Evolutionary conservation across 129 eudicot species (phyloP).

Genomic region (Artemisia annua): DNA sequence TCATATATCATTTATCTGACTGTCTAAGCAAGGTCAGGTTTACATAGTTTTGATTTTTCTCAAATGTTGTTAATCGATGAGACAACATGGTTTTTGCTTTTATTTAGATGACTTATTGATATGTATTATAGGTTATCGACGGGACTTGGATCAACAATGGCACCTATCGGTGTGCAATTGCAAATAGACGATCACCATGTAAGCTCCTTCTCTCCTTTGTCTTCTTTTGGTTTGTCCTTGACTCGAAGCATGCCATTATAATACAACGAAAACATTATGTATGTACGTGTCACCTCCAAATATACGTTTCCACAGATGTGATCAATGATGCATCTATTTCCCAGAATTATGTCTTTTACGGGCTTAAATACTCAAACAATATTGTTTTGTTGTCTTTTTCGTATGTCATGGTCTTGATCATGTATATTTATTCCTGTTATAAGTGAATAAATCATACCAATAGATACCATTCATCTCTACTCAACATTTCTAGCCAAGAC

Average conservation of each 20-base stretch:
- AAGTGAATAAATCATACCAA: background rate
- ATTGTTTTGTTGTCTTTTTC: too few relatives aligned
- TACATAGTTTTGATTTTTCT: background rate
- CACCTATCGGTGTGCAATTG: conserved; percentile 35
- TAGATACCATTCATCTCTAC: background rate
- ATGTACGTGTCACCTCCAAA: too few relatives aligned
- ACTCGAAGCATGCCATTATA: too few relatives aligned
- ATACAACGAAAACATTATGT: background rate
- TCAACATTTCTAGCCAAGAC: background rate
- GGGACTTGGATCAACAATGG: conserved; percentile 21
- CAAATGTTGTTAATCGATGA: background rate
- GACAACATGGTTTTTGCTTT: background rate
- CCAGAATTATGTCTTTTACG: too few relatives aligned
- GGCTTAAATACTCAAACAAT: too few relatives aligned
- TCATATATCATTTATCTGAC: background rate
- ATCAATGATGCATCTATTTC: too few relatives aligned
- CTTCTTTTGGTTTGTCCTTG: too few relatives aligned
- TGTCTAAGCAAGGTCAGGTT: conserved; percentile 11
- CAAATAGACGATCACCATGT: conserved; percentile 38
- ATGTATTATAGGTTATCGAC: background rate
- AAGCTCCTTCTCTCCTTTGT: background rate
- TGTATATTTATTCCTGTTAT: background rate
- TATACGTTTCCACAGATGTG: too few relatives aligned
- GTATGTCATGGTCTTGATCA: background rate
- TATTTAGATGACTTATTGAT: conserved; percentile 1